Conservation (phyloP, 176 grass and related monocot species). For the Musa itinerans region DNA sequence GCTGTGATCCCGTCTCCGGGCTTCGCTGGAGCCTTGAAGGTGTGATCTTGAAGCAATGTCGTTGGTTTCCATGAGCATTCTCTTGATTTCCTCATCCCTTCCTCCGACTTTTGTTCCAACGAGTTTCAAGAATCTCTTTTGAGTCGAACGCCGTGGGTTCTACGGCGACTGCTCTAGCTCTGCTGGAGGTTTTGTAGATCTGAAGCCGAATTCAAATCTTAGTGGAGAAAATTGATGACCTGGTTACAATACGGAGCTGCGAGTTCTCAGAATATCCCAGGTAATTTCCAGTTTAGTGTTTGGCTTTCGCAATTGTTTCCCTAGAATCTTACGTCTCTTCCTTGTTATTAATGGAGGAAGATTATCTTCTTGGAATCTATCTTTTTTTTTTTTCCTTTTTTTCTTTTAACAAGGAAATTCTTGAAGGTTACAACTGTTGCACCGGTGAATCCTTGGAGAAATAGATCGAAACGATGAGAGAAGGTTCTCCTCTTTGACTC, state of each 20-base stretch:
- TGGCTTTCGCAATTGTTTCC: background rate
- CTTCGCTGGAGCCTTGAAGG: background rate
- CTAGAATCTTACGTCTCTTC: no score
- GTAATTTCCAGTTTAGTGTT: slow-evolving; percentile 2
- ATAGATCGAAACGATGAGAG: background rate
- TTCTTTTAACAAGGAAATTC: background rate
- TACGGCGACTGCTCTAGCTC: background rate
- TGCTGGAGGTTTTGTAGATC: background rate
- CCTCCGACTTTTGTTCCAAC: background rate
- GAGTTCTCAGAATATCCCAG: background rate
- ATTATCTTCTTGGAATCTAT: background rate
- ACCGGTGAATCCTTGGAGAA: background rate
- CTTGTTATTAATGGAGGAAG: no score
- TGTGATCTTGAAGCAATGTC: slow-evolving; percentile 2
- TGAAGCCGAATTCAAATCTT: background rate
- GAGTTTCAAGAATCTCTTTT: background rate
- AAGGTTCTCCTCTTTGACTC: background rate
- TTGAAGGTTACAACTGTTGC: background rate
- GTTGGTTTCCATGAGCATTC: background rate
- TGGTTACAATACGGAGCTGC: background rate
- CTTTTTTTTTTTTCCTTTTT: background rate
- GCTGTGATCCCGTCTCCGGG: background rate
- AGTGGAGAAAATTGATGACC: background rate
- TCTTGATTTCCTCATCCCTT: background rate
- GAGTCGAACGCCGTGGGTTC: background rate